Evolutionary conservation across 768 basidiomycete genomes (phyloP).

Genomic region (Mycena indigotica): DNA sequence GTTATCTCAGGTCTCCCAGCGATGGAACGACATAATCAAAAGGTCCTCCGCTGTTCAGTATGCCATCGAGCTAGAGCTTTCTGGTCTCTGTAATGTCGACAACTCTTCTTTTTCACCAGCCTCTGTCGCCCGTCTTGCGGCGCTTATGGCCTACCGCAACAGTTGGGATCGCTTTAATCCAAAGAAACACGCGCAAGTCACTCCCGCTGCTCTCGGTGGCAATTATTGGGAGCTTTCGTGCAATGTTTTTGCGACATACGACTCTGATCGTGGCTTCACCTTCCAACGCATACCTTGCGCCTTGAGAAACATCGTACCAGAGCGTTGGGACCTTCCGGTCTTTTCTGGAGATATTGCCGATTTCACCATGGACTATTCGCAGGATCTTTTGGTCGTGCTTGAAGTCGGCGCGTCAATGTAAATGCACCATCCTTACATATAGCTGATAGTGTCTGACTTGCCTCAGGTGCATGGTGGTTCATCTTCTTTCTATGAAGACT

Average conservation of each 20-base stretch:
- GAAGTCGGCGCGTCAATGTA: constrained; percentile 19
- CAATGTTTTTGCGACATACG: constrained; percentile 32
- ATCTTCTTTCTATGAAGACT: constrained; percentile 31
- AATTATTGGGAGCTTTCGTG: constrained; percentile 37
- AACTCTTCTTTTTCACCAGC: constrained; percentile 6
- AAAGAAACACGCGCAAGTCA: constrained; percentile 11
- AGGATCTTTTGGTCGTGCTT: constrained; percentile 37
- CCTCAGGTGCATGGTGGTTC: constrained; percentile 20
- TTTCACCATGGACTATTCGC: constrained; percentile 38
- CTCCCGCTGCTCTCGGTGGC: constrained; percentile 22
- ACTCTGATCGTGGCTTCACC: constrained; percentile 19
- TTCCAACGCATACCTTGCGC: constrained; percentile 34
- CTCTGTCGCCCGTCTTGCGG: constrained; percentile 27
- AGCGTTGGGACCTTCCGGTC: constrained; percentile 28
- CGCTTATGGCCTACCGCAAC: constrained; percentile 29
- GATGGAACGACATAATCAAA: constrained; percentile 31
- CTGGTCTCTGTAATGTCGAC: constrained; percentile 29
- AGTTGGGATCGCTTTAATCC: constrained; percentile 32
- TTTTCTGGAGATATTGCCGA: constrained; percentile 35
- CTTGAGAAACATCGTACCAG: constrained; percentile 29
- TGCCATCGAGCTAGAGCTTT: constrained; percentile 32
- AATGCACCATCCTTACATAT: neutral
- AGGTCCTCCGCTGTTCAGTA: constrained; percentile 30
- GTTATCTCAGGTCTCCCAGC: constrained; percentile 33
- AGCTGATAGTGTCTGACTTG: neutral